Conservation (phyloP, 1,284 basidiomycete genomes). For the Ceratobasidium theobromae region DNA sequence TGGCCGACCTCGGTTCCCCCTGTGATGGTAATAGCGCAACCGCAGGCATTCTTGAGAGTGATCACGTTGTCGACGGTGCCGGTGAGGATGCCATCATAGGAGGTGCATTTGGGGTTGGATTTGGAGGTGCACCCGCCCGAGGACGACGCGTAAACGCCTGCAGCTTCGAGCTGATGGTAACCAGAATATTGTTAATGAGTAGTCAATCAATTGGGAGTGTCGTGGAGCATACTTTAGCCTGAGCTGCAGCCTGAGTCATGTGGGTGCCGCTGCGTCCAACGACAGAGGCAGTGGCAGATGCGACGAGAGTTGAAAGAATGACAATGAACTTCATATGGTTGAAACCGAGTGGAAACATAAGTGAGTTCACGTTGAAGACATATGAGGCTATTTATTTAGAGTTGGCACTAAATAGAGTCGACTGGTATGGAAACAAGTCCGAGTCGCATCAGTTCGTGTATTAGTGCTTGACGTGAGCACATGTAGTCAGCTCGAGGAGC, state of each 20-base stretch:
- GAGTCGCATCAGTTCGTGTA: not conserved
- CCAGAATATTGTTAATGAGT: not conserved
- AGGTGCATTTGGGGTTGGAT: conserved; percentile 30
- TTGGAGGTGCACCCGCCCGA: conserved; percentile 32
- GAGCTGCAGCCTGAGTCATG: conserved; percentile 15
- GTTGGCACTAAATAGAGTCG: too few relatives aligned
- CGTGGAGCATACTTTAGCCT: conserved; percentile 3
- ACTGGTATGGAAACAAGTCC: not conserved
- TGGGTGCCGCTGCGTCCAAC: conserved; percentile 5
- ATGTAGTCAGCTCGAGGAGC: not conserved
- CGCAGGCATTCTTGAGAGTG: conserved; percentile 30
- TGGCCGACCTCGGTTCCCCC: conserved; percentile 33
- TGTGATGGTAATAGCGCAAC: conserved; percentile 25
- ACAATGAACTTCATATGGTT: conserved; percentile 16
- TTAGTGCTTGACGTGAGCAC: not conserved
- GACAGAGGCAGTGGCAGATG: conserved; percentile 12
- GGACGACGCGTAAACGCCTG: conserved; percentile 24
- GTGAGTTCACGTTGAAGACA: not conserved
- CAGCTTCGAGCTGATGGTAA: conserved; percentile 12
- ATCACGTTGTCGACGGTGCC: conserved; percentile 32
- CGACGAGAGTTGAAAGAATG: not conserved
- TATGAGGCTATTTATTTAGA: too few relatives aligned
- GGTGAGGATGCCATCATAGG: conserved; percentile 28
- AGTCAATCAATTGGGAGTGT: not conserved
- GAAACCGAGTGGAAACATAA: not conserved